A percentile compares a stretch with the other conserved stretches of the same genome.
These are phyloP conservation scores for Chlorella variabilis DNA, from an alignment of 163 green algal species.

Conservation along the genomic window DNA sequence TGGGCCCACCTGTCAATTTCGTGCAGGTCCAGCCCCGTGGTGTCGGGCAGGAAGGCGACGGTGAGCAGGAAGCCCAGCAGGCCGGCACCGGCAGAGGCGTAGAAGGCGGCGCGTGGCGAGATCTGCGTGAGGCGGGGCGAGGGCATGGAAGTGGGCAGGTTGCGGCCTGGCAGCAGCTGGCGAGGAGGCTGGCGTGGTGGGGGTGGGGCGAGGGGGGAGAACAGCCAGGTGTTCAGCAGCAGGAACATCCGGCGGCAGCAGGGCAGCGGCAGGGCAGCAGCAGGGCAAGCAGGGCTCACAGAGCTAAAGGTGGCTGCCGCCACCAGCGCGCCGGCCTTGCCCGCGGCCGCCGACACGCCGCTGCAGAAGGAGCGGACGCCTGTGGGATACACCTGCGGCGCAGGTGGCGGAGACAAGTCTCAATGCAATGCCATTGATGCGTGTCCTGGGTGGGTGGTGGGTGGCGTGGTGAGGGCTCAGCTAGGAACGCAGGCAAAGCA, in stretches of 20 bases:
- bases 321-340: conserved; percentile 19
- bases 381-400: conserved; percentile 28
- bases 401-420: background rate
- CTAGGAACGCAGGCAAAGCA: no score
- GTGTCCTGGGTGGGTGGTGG: no score
- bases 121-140: background rate
- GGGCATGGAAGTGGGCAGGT: no score
- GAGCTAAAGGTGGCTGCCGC: conserved; percentile 12
- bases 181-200: no score
- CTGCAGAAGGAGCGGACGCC: conserved; percentile 29
- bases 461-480: no score
- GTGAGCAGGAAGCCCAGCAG: conserved; percentile 2
- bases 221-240: no score
- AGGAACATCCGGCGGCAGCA: no score
- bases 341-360: conserved; percentile 22
- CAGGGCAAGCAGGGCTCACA: no score
- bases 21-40: conserved; percentile 46
- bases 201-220: no score
- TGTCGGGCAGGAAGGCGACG: conserved; percentile 50
- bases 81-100: conserved; percentile 18
- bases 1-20: conserved; percentile 38
- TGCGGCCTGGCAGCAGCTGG: no score
- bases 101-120: background rate
- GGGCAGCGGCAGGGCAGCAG: no score
- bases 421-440: no score